Conservation (phyloP, 805 yeast genomes). For the Candida sphagnicola region DNA sequence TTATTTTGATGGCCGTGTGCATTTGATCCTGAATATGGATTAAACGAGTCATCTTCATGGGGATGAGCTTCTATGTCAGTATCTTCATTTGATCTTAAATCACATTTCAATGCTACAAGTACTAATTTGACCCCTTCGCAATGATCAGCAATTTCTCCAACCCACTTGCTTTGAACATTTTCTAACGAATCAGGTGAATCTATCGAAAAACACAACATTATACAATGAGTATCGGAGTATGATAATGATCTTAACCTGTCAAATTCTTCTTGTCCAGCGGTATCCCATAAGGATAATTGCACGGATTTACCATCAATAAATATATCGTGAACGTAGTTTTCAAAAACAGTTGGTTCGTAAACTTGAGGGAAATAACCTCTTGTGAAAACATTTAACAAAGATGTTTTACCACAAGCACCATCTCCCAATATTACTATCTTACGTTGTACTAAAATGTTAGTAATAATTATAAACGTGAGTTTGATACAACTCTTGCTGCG, state of each 20-base stretch:
- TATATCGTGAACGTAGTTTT: slow-evolving; percentile 94
- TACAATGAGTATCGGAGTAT: slow-evolving; percentile 93
- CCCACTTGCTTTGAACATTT: slow-evolving; percentile 95
- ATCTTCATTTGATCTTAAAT: slow-evolving; percentile 70
- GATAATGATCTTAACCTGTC: slow-evolving; percentile 90
- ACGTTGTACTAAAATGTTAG: slow-evolving; percentile 56
- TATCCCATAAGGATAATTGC: slow-evolving; percentile 93
- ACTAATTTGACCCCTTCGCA: slow-evolving; percentile 95
- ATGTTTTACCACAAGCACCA: slow-evolving; percentile 99
- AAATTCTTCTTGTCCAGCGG: slow-evolving; percentile 98
- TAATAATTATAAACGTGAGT: too few species aligned
- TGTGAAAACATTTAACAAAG: slow-evolving; percentile 90
- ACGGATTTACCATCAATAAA: slow-evolving; percentile 92
- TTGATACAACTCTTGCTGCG: too few species aligned
- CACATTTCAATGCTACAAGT: slow-evolving; percentile 92
- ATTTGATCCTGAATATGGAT: slow-evolving; percentile 29
- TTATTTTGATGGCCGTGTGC: slow-evolving; percentile 27
- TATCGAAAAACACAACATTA: slow-evolving; percentile 92
- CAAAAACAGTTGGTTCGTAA: slow-evolving; percentile 97
- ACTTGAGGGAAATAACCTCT: slow-evolving; percentile 98
- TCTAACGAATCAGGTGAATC: slow-evolving; percentile 93
- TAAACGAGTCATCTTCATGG: slow-evolving; percentile 23
- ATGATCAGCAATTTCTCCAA: slow-evolving; percentile 93
- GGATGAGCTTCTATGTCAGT: slow-evolving; percentile 25
- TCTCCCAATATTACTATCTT: slow-evolving; percentile 94